Percentiles rank a stretch among this genome's conserved stretches.
Evolutionary conservation across 1,284 basidiomycete species (phyloP).

Genomic region (Pseudozyma sp.): DNA sequence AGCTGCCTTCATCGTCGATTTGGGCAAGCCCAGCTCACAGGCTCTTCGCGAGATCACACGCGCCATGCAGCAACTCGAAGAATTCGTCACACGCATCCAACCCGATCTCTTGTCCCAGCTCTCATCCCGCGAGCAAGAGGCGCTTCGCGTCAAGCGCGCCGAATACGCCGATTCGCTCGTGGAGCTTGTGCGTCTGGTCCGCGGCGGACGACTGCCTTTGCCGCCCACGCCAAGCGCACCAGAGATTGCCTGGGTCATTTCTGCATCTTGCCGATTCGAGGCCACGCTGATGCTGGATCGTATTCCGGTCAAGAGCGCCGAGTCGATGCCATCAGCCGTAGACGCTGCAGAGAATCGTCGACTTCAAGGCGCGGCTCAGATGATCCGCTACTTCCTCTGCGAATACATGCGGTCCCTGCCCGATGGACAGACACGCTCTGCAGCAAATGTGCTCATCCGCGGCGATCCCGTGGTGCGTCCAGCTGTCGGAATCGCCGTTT

Average conservation of each 20-base stretch:
- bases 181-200: constrained; percentile 34
- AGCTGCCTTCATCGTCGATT: constrained; percentile 23
- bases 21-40: constrained; percentile 36
- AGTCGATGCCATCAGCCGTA: not conserved
- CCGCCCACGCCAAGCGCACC: constrained; percentile 16
- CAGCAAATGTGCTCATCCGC: constrained; percentile 7
- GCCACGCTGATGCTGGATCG: constrained; percentile 15
- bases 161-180: constrained; percentile 34
- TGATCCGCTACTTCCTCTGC: constrained; percentile 30
- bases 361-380: constrained; percentile 16
- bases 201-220: constrained; percentile 21
- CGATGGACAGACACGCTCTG: constrained; percentile 22
- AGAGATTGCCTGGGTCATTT: constrained; percentile 43
- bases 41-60: constrained; percentile 27
- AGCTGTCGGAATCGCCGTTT: constrained; percentile 21
- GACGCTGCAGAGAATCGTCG: constrained; percentile 10
- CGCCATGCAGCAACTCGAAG: constrained; percentile 19
- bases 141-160: constrained; percentile 16
- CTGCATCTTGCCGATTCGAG: constrained; percentile 45
- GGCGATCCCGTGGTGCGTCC: constrained; percentile 24
- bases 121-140: constrained; percentile 11
- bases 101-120: constrained; percentile 23
- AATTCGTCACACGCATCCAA: constrained; percentile 17
- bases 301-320: not conserved
- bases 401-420: constrained; percentile 39